phyloP scores from a whole-genome alignment of 2,329 filamentous ascomycete genomes.

The Endoconidiophora polonica region DNA sequence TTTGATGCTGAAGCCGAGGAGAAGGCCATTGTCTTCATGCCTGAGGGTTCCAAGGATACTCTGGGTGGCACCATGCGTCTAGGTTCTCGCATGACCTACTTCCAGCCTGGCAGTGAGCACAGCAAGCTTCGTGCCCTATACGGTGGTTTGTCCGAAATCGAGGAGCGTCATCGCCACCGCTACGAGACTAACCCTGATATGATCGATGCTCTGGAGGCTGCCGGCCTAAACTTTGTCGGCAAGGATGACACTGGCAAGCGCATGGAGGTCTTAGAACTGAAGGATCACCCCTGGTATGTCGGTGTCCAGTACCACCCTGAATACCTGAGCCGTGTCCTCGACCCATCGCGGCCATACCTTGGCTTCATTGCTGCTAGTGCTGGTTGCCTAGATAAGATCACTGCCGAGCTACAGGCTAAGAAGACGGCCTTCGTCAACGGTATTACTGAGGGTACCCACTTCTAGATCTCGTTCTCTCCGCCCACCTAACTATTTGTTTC shows the following conservation, averaged over 20 bases:
- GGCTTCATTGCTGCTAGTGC: constrained; percentile 70
- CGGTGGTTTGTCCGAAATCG: constrained; percentile 35
- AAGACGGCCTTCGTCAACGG: constrained; percentile 10
- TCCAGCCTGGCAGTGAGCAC: constrained; percentile 64
- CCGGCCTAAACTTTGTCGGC: constrained; percentile 59
- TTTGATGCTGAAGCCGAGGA: constrained; percentile 40
- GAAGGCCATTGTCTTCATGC: constrained; percentile 78
- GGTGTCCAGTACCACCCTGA: constrained; percentile 81
- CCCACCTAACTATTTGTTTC: no score
- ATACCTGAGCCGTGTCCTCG: constrained; percentile 59
- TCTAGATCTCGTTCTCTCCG: constrained; percentile 1
- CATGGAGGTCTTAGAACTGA: constrained; percentile 71
- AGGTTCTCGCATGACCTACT: constrained; percentile 55
- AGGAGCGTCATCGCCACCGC: constrained; percentile 71
- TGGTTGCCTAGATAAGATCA: constrained; percentile 39
- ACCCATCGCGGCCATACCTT: constrained; percentile 55
- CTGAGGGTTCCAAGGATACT: constrained; percentile 40
- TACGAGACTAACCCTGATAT: constrained; percentile 81
- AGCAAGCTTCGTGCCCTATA: constrained; percentile 63
- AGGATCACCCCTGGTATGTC: constrained; percentile 72
- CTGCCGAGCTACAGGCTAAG: constrained; percentile 17
- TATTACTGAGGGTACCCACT: constrained; percentile 10
- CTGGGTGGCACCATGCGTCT: constrained; percentile 79
- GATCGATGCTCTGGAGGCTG: constrained; percentile 48
- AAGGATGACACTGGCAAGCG: constrained; percentile 64